Evolutionary conservation across 2,329 filamentous ascomycete species (phyloP).

Genomic region (Penicillium sp.): DNA sequence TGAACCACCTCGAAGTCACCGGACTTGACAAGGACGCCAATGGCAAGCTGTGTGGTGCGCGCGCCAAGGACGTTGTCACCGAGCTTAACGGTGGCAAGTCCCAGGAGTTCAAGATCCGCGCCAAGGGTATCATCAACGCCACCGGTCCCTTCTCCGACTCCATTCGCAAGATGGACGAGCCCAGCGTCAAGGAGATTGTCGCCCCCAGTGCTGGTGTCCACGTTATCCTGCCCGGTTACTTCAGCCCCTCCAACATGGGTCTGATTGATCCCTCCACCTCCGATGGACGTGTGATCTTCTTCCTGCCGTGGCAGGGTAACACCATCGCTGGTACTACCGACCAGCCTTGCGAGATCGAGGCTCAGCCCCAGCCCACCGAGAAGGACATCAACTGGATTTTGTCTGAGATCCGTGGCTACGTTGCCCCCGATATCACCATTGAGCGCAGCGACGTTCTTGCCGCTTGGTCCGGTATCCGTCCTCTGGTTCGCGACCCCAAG

Average conservation of each 20-base stretch:
- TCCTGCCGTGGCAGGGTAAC: constrained; percentile 90
- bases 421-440: constrained; percentile 82
- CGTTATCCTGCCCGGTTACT: constrained; percentile 84
- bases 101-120: constrained; percentile 70
- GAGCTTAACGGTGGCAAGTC: constrained; percentile 64
- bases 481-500: constrained; percentile 82
- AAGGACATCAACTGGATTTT: constrained; percentile 88
- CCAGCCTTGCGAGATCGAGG: constrained; percentile 70
- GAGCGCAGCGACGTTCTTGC: constrained; percentile 84
- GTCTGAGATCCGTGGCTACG: constrained; percentile 77
- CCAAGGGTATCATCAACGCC: constrained; percentile 83
- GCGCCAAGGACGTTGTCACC: constrained; percentile 69
- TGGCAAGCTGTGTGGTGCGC: constrained; percentile 73
- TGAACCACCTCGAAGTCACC: constrained; percentile 83
- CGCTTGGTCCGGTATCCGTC: constrained; percentile 86
- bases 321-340: constrained; percentile 90
- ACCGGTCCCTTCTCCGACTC: constrained; percentile 86
- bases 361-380: constrained; percentile 76
- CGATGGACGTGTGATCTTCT: constrained; percentile 88
- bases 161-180: constrained; percentile 82
- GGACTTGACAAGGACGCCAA: constrained; percentile 71
- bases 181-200: constrained; percentile 72
- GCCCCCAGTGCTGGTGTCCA: constrained; percentile 84
- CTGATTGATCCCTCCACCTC: constrained; percentile 84
- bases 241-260: constrained; percentile 82